These are phyloP conservation scores for Angophora floribunda DNA, from an alignment of 345 rosid species.

Conservation along the genomic window DNA sequence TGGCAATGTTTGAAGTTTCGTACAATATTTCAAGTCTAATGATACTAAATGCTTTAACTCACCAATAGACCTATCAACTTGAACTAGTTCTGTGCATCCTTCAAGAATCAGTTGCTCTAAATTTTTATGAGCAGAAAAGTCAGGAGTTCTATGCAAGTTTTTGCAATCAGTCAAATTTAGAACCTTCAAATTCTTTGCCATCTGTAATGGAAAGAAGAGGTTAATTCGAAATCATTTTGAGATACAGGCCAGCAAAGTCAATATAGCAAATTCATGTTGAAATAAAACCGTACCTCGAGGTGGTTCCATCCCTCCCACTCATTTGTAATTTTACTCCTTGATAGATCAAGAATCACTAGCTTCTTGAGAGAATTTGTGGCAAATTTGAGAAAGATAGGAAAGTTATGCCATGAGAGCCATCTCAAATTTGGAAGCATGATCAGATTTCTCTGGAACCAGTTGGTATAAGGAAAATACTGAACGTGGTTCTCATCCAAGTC, in stretches of 20 bases:
- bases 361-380: too few relatives aligned
- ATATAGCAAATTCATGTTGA: too few relatives aligned
- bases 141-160: not conserved
- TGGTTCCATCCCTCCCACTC: not conserved
- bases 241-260: not conserved
- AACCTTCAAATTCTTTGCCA: not conserved
- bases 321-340: not conserved
- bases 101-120: not conserved
- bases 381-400: too few relatives aligned
- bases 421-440: too few relatives aligned
- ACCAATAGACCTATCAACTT: not conserved
- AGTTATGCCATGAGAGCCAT: too few relatives aligned
- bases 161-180: not conserved
- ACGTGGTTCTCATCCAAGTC: rapidly evolving
- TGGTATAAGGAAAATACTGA: not conserved
- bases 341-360: not conserved
- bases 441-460: rapidly evolving
- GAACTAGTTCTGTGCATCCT: not conserved
- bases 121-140: not conserved
- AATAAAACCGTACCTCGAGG: not conserved
- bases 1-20: not conserved
- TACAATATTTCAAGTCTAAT: not conserved
- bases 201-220: not conserved
- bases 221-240: too few relatives aligned
- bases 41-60: not conserved